phyloP scores from a whole-genome alignment of 2,329 filamentous ascomycete genomes.

The Scleromitrula shiraiana region DNA sequence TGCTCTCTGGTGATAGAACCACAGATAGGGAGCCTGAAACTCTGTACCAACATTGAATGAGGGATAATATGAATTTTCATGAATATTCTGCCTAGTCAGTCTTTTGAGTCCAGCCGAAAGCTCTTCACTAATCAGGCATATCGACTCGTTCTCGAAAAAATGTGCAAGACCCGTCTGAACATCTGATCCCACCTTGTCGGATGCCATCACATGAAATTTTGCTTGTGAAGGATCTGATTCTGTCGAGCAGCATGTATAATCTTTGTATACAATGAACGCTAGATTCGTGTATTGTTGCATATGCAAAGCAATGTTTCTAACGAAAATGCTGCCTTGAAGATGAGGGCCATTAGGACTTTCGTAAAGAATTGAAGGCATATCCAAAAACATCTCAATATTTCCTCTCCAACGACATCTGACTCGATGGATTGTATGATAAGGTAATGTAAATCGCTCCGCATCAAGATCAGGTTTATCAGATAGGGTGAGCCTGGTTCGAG shows the following conservation, averaged over 20 bases:
- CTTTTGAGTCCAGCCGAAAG: conserved; percentile 8
- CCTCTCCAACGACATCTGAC: conserved; percentile 1
- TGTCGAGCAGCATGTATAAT: conserved; percentile 3
- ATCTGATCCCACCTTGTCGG: not conserved
- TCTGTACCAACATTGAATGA: conserved; percentile 8
- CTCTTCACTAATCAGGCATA: conserved; percentile 5
- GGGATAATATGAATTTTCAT: conserved; percentile 7
- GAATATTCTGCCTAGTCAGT: conserved; percentile 8
- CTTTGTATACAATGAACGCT: conserved; percentile 7
- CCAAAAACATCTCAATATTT: conserved; percentile 3
- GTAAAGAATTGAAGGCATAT: conserved; percentile 2
- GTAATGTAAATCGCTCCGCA: not conserved
- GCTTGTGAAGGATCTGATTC: not conserved
- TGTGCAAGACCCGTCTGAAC: not conserved
- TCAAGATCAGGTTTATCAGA: not conserved
- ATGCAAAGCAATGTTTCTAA: conserved; percentile 5
- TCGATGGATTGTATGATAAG: conserved; percentile 9
- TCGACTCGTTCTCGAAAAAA: not conserved
- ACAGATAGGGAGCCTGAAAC: conserved; percentile 7
- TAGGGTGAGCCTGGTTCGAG: not conserved
- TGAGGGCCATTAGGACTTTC: not conserved
- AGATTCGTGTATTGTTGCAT: not conserved
- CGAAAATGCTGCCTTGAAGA: conserved; percentile 5
- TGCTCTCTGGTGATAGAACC: conserved; percentile 9
- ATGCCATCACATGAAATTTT: too few relatives aligned